phyloP scores from a whole-genome alignment of 176 grass and related monocot species.

The Urochloa ruziziensis region DNA sequence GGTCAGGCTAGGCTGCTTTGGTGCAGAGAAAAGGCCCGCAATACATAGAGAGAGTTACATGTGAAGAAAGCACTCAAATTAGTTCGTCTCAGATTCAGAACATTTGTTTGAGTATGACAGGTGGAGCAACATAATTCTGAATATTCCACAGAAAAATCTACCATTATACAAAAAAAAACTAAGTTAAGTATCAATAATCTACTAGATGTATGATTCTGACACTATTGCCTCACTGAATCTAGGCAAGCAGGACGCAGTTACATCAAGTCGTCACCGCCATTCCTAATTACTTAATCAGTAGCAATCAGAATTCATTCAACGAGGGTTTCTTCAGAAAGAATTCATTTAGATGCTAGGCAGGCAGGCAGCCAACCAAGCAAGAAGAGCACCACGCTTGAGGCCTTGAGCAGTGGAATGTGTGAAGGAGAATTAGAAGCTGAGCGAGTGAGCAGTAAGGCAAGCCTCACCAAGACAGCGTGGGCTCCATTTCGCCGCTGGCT shows the following conservation, averaged over 20 bases:
- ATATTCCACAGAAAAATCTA: neutral
- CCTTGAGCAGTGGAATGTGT: too few relatives aligned
- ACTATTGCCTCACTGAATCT: neutral
- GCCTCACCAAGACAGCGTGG: too few relatives aligned
- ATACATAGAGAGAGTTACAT: neutral
- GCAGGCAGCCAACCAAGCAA: neutral
- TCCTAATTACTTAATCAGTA: neutral
- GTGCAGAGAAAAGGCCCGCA: neutral
- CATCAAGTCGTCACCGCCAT: neutral
- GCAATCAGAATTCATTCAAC: neutral
- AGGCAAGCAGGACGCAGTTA: neutral
- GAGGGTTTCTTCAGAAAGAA: neutral
- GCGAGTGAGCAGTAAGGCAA: too few relatives aligned
- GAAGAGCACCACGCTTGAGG: neutral
- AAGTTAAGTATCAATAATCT: neutral
- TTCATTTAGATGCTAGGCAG: neutral
- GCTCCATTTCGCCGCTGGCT: too few relatives aligned
- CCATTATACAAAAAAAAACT: neutral
- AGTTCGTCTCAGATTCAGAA: neutral
- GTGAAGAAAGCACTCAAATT: neutral
- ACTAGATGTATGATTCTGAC: neutral
- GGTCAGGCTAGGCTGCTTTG: constrained; percentile 11
- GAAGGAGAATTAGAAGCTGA: too few relatives aligned
- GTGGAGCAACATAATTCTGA: neutral
- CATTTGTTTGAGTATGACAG: neutral